Evolutionary conservation across 2,329 filamentous ascomycete genomes (phyloP).

Genomic region (Calonectria hawksworthii): DNA sequence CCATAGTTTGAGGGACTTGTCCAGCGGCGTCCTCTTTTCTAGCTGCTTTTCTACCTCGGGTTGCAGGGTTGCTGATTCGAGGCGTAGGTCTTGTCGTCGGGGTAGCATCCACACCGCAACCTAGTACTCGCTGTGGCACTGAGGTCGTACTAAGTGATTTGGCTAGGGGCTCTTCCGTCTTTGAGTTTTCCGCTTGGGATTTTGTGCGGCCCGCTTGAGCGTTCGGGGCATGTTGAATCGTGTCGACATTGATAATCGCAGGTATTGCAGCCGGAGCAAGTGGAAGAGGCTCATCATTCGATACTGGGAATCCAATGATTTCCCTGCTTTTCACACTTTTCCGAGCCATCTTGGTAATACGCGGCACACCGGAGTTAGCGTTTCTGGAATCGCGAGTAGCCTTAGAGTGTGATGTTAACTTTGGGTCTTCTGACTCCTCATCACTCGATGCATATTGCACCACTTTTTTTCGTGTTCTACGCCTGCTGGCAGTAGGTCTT

Average conservation of each 20-base stretch:
- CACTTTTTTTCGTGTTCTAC: slow-evolving; percentile 12
- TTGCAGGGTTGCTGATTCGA: slow-evolving; percentile 62
- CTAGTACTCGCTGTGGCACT: slow-evolving; percentile 4
- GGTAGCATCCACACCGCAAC: slow-evolving; percentile 19
- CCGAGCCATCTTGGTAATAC: slow-evolving; percentile 56
- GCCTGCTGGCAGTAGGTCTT: not conserved
- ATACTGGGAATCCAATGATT: slow-evolving; percentile 57
- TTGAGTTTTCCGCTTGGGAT: slow-evolving; percentile 2
- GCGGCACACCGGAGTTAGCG: slow-evolving; percentile 46
- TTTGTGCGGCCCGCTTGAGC: not conserved
- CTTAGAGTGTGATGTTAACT: not conserved
- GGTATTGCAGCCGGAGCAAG: not conserved
- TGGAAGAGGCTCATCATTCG: slow-evolving; percentile 31
- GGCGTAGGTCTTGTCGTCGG: slow-evolving; percentile 30
- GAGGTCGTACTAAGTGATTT: not conserved
- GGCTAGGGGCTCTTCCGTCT: not conserved
- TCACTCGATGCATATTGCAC: not conserved
- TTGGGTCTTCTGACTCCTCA: slow-evolving; percentile 20
- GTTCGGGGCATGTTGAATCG: not conserved
- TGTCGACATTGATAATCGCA: not conserved
- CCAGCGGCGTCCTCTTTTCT: slow-evolving; percentile 66
- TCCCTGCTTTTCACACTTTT: slow-evolving; percentile 63
- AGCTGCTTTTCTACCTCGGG: slow-evolving; percentile 67
- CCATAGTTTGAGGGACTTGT: slow-evolving; percentile 58
- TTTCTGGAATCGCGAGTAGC: not conserved